Base-by-base conservation (phyloP, 345 rosid genomes). In the Lepidium didymum region DNA sequence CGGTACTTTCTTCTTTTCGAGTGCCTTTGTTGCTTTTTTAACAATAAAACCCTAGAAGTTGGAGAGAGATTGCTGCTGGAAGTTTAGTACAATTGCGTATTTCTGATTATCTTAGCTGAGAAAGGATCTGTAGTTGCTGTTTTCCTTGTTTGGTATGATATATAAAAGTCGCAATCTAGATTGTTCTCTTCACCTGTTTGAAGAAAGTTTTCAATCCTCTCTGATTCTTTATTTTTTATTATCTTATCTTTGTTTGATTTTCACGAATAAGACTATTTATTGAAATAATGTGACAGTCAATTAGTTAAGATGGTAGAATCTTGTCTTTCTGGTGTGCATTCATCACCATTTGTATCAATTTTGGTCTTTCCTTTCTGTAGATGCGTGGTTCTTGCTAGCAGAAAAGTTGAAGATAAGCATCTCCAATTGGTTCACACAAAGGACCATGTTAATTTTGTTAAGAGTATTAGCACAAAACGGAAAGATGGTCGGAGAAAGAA, bases 321-420 rank as follows among this genome's bases (percentile, higher is more conserved):
- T 56, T n/a, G 40, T 29, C 38, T 21, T 25, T 11, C 14, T 3
- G 8, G 13, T 38, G 37, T 49, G 43, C 40, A 56, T 56, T 31
- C 21, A 40, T 38, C 46, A 15, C 35, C 1, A 42, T 38, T 21
- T 38, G 40, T 37, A 27, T 9, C 33, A 8, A 8, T 58, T 15
- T 47, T 42, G 68, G 73, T 21, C 47, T 66, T 65, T 45, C 11
- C 25, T 55, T 25, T 70, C 31, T 73, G 56, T 77, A 91, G 97
- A 70, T 94, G 99, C 64, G 95, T 87, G 63, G 72, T 85, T 84
- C 79, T 87, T 63, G 76, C 70, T 56, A 87, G 83, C 34, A 87
- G 78, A 75, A 85, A 81, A 81, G 96, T 85, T 0, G 81, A 86
- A 54, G 96, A 91, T 78, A 79, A 72, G 46, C 61, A 86, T 58